These are phyloP conservation scores for Calocera viscosa DNA, from an alignment of 768 basidiomycete species.

Conservation along the genomic window DNA sequence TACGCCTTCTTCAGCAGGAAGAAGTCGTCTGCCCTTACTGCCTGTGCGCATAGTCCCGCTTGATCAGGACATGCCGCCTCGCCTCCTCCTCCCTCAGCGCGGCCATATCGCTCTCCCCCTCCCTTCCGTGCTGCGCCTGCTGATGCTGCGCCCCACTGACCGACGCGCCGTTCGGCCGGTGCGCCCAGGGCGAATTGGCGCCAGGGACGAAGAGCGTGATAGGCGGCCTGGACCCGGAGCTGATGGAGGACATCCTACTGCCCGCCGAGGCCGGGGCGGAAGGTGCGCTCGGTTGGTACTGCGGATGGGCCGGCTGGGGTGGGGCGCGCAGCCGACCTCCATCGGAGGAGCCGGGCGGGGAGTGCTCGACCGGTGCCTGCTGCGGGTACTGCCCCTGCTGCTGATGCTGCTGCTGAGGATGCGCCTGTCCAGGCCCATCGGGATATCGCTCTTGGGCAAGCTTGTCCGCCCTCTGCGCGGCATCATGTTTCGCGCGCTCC, in stretches of 20 bases:
- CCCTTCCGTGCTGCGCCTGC: background rate
- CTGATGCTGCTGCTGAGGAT: no score
- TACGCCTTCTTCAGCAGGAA: background rate
- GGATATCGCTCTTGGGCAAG: slow-evolving; percentile 17
- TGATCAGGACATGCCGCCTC: background rate
- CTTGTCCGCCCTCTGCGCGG: slow-evolving; percentile 17
- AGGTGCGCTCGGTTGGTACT: background rate
- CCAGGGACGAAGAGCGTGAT: background rate
- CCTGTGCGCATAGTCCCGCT: background rate
- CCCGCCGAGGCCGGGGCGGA: background rate
- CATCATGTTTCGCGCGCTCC: slow-evolving; percentile 9
- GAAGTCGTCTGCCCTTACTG: background rate
- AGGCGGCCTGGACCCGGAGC: background rate
- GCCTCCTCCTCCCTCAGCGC: background rate
- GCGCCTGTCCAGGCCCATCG: slow-evolving; percentile 10
- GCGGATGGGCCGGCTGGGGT: background rate
- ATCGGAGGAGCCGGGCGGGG: background rate
- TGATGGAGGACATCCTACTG: background rate
- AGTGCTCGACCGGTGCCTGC: background rate
- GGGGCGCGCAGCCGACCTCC: background rate
- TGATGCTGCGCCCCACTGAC: background rate
- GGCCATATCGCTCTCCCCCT: background rate
- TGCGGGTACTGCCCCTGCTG: no score
- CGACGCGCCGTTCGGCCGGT: background rate
- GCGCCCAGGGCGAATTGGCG: background rate